These are phyloP conservation scores for Pseudogymnoascus sp. DNA, from an alignment of 2,329 filamentous ascomycete species.

Conservation along the genomic window DNA sequence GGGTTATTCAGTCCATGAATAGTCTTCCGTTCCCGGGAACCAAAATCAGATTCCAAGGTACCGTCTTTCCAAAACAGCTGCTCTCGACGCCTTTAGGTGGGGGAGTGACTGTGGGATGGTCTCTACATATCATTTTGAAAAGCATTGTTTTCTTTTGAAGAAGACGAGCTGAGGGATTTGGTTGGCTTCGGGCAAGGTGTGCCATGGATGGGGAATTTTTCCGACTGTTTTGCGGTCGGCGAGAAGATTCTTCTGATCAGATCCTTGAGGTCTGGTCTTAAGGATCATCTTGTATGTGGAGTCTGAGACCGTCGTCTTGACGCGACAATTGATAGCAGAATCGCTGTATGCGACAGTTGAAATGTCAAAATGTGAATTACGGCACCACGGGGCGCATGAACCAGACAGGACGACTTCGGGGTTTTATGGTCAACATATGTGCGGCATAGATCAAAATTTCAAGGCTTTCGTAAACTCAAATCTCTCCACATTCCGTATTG, in stretches of 20 bases:
- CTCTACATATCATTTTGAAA: constrained; percentile 27
- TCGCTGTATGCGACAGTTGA: too few relatives aligned
- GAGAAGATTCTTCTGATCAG: constrained; percentile 2
- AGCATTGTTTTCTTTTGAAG: not conserved
- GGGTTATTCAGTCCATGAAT: constrained; percentile 30
- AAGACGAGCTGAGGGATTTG: constrained; percentile 1
- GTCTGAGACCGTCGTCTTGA: not conserved
- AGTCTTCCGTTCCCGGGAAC: constrained; percentile 37
- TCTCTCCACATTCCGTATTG: not conserved
- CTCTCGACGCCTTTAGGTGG: constrained; percentile 21
- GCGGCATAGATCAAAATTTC: not conserved
- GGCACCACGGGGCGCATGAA: not conserved
- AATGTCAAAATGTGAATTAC: not conserved
- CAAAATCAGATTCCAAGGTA: constrained; percentile 29
- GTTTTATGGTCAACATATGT: not conserved
- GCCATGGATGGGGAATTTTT: not conserved
- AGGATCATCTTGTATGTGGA: constrained; percentile 1
- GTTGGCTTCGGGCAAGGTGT: not conserved
- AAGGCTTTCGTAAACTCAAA: not conserved
- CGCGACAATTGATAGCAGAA: not conserved
- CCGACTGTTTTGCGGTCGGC: not conserved
- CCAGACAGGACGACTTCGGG: not conserved
- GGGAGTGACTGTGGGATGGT: constrained; percentile 36
- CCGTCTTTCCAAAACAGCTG: constrained; percentile 37
- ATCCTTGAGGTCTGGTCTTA: not conserved